Evolutionary conservation across 176 grass and related monocot genomes (phyloP).

Genomic region (Coix lacrymajobi): DNA sequence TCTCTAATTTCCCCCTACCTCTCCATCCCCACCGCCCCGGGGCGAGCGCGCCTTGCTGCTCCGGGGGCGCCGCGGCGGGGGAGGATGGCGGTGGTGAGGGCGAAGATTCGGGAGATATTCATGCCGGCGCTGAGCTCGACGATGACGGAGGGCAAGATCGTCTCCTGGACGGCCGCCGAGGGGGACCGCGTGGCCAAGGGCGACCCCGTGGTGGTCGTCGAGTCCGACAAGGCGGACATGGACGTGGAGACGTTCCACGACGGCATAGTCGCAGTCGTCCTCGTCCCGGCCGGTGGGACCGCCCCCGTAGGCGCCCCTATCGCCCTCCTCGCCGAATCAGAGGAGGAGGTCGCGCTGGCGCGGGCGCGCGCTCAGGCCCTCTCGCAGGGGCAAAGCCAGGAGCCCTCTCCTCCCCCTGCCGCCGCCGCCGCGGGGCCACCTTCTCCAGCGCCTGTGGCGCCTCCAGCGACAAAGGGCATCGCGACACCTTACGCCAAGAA

Average conservation of each 20-base stretch:
- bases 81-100: slow-evolving; percentile 41
- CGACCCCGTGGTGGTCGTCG: slow-evolving; percentile 84
- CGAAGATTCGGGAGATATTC: slow-evolving; percentile 93
- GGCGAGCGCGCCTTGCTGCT: neutral
- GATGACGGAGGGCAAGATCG: slow-evolving; percentile 85
- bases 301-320: slow-evolving; percentile 81
- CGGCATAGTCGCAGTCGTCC: slow-evolving; percentile 75
- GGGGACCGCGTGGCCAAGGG: slow-evolving; percentile 87
- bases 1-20: slow-evolving; percentile 20
- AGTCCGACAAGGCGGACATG: slow-evolving; percentile 98
- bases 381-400: slow-evolving; percentile 13
- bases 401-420: slow-evolving; percentile 6
- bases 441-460: slow-evolving; percentile 7
- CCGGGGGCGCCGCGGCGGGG: neutral
- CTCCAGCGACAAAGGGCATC: slow-evolving; percentile 29
- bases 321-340: slow-evolving; percentile 75
- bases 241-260: slow-evolving; percentile 96
- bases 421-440: slow-evolving; percentile 1
- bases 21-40: slow-evolving; percentile 13
- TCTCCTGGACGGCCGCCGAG: slow-evolving; percentile 78
- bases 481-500: slow-evolving; percentile 81
- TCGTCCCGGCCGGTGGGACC: slow-evolving; percentile 59
- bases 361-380: slow-evolving; percentile 53
- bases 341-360: slow-evolving; percentile 74
- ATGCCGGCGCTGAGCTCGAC: slow-evolving; percentile 86